Conservation (phyloP, 352 stramenopile genomes). For the Lagenidium giganteum region DNA sequence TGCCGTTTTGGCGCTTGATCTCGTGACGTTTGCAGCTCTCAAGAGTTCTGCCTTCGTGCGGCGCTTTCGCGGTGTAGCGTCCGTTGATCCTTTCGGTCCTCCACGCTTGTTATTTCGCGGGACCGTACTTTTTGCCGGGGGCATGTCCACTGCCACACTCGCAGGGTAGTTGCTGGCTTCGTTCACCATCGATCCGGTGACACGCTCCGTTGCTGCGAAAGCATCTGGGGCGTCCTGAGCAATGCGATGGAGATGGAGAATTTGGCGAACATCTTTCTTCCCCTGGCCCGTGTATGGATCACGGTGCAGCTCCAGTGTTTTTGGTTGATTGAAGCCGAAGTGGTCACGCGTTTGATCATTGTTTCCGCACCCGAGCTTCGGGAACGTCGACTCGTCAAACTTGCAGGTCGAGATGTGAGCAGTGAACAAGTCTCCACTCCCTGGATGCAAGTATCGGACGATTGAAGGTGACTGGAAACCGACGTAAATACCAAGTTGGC, state of each 20-base stretch:
- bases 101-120: conserved; percentile 2
- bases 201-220: conserved; percentile 11
- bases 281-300: conserved; percentile 15
- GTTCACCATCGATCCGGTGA: conserved; percentile 8
- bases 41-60: conserved; percentile 7
- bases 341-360: conserved; percentile 3
- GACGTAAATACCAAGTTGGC: conserved; percentile 18
- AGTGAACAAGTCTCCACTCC: conserved; percentile 16
- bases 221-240: conserved; percentile 9
- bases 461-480: conserved; percentile 18
- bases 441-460: conserved; percentile 11
- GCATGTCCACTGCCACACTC: conserved; percentile 1
- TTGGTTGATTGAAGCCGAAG: conserved; percentile 12
- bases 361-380: conserved; percentile 8
- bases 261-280: conserved; percentile 14
- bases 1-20: too few species aligned
- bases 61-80: conserved; percentile 1
- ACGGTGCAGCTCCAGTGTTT: conserved; percentile 2
- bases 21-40: too few species aligned
- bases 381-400: conserved; percentile 15
- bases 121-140: not conserved
- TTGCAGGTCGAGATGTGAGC: conserved; percentile 15
- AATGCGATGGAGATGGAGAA: conserved; percentile 11
- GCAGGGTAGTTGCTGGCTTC: conserved; percentile 9
- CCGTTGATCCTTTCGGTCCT: conserved; percentile 8